Base-by-base conservation (phyloP, 805 yeast genomes). In the Alloascoidea africana region DNA sequence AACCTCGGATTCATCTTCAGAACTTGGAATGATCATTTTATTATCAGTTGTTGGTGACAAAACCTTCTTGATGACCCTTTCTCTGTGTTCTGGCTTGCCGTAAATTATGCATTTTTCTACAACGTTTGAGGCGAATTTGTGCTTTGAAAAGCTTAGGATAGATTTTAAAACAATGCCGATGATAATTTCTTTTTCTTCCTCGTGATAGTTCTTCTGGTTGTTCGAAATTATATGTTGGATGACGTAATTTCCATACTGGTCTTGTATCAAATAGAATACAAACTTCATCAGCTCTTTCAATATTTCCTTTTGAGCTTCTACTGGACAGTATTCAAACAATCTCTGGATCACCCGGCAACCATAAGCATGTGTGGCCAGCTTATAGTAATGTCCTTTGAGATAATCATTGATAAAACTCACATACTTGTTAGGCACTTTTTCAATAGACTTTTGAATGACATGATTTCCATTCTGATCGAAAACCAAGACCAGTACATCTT, bases 271-370 rank as follows among this genome's bases (percentile, higher is more conserved):
- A 27, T 65, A 66, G 35, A 76, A 68, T 30, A 93, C 75, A 49
- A 76, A 66, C 37, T 65, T 66, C 15, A 91, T 81, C 34, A 89
- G 77, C 44, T 70, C 71, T 17, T 65, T 53, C 16, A 85, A 76
- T 39, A 91, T 65, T 44, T 65, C 64, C 40, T 85, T 69, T 56
- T 89, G 96, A 32, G 59, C 65, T 3, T 60, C 59, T 16, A 76
- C 69, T 3, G 97, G 96, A 56, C 54, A 82, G 82, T 80, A 83
- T 56, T 91, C 97, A 48, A 91, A 68, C 56, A 97, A 87, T 49
- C 97, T 71, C 60, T 89, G 98, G 41, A 89, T 65, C 17, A 89
- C 97, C 58, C 97, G 89, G 61, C 98, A 91, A 4, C 97, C 98
- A 53, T 91, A 97, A 51, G 96, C 73, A 52, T 91, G 97, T 35